These are phyloP conservation scores for Coemansia sp. DNA, from an alignment of 192 early-diverging fungal species.

Conservation along the genomic window DNA sequence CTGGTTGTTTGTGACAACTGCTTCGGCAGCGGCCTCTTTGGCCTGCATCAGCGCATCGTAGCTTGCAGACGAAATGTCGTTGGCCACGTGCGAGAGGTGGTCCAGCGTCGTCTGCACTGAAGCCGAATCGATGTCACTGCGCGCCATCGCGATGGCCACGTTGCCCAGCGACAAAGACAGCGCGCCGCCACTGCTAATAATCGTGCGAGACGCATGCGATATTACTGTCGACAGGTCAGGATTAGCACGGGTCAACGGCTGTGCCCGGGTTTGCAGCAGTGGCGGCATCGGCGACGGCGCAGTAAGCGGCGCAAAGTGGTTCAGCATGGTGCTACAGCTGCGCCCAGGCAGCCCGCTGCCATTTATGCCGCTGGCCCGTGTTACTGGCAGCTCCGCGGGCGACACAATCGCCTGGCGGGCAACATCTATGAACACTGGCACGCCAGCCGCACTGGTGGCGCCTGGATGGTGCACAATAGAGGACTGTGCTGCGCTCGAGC, in stretches of 20 bases:
- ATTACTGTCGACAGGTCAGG: background rate
- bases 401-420: background rate
- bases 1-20: constrained; percentile 7
- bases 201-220: background rate
- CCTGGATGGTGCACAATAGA: background rate
- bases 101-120: constrained; percentile 37
- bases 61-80: constrained; percentile 22
- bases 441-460: constrained; percentile 3
- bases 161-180: constrained; percentile 42
- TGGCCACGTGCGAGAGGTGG: constrained; percentile 38
- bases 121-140: constrained; percentile 17
- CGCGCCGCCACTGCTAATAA: constrained; percentile 8
- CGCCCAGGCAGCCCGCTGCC: background rate
- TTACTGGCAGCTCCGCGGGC: background rate
- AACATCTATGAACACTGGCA: background rate
- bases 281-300: constrained; percentile 32
- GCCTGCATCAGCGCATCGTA: constrained; percentile 25
- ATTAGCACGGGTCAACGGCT: background rate
- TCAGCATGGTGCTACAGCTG: constrained; percentile 11
- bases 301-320: constrained; percentile 22
- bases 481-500: background rate
- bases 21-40: constrained; percentile 23
- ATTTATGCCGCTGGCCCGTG: background rate
- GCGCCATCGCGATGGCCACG: constrained; percentile 44
- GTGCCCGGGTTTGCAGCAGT: constrained; percentile 17